Conservation (phyloP, 306 rosid genomes). For the Malus sylvestris region DNA sequence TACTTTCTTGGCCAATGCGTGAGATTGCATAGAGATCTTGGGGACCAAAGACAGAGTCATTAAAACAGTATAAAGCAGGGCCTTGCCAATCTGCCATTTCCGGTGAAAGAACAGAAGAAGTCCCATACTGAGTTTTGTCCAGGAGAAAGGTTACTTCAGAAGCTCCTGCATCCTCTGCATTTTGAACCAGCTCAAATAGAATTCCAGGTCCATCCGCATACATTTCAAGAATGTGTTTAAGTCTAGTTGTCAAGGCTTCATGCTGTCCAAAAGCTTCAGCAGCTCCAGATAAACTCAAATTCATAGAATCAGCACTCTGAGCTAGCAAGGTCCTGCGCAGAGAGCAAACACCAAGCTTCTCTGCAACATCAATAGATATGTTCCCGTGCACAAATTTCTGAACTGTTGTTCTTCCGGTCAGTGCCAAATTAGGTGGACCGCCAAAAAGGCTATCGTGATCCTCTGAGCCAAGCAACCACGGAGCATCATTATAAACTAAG, state of each 20-base stretch:
- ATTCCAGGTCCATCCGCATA: slow-evolving; percentile 99
- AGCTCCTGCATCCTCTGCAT: slow-evolving; percentile 99
- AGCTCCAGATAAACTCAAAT: slow-evolving; percentile 90
- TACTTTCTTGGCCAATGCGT: slow-evolving; percentile 99
- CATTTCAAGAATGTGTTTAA: slow-evolving; percentile 97
- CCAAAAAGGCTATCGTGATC: slow-evolving; percentile 52
- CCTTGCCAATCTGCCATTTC: slow-evolving; percentile 99
- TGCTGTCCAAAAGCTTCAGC: slow-evolving; percentile 99
- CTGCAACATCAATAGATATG: slow-evolving; percentile 92
- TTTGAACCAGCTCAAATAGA: slow-evolving; percentile 88
- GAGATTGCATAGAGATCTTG: slow-evolving; percentile 99
- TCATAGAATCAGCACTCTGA: slow-evolving; percentile 97
- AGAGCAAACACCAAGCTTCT: slow-evolving; percentile 90
- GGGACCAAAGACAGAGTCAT: slow-evolving; percentile 81
- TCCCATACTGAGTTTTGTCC: slow-evolving; percentile 91
- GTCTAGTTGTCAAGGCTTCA: slow-evolving; percentile 95
- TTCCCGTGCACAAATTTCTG: slow-evolving; percentile 95
- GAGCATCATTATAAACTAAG: slow-evolving; percentile 94
- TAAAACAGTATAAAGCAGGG: slow-evolving; percentile 90
- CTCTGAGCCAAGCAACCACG: slow-evolving; percentile 89
- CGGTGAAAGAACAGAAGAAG: slow-evolving; percentile 93
- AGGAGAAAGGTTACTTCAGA: slow-evolving; percentile 83
- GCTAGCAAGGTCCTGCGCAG: slow-evolving; percentile 90
- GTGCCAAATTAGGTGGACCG: slow-evolving; percentile 37
- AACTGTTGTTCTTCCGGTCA: slow-evolving; percentile 57